Evolutionary conservation across 2,329 filamentous ascomycete species (phyloP).

Genomic region (Xylariaceae sp.): DNA sequence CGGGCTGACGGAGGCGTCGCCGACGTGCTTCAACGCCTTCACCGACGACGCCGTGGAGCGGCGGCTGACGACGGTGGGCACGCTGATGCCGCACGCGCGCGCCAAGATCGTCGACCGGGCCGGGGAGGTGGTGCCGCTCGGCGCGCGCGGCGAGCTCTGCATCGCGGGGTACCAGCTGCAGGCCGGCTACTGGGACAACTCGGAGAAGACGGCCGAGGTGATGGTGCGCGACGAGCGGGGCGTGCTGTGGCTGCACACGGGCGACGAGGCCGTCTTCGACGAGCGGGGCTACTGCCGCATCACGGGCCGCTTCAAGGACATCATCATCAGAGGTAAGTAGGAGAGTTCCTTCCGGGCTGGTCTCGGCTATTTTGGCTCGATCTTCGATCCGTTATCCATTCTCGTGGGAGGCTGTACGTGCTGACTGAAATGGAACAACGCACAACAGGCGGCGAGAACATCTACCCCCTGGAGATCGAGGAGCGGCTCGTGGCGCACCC

Average conservation of each 20-base stretch:
- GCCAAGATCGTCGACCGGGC: slow-evolving; percentile 71
- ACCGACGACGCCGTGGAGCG: slow-evolving; percentile 62
- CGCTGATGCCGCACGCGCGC: slow-evolving; percentile 64
- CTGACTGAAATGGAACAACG: too few relatives aligned
- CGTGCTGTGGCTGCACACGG: slow-evolving; percentile 57
- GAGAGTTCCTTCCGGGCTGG: too few relatives aligned
- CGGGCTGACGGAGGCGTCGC: slow-evolving; percentile 69
- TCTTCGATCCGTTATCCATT: too few relatives aligned
- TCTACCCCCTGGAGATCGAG: slow-evolving; percentile 69
- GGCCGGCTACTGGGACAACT: slow-evolving; percentile 60
- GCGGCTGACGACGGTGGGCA: slow-evolving; percentile 65
- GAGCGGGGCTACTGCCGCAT: slow-evolving; percentile 63
- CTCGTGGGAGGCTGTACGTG: too few relatives aligned
- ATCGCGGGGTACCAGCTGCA: slow-evolving; percentile 73
- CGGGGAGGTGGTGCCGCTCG: slow-evolving; percentile 59
- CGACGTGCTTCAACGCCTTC: slow-evolving; percentile 75
- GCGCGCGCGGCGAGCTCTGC: slow-evolving; percentile 64
- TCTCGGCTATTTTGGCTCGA: too few relatives aligned
- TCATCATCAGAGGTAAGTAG: slow-evolving; percentile 60
- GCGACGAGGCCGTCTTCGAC: slow-evolving; percentile 63
- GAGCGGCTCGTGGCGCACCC: slow-evolving; percentile 61
- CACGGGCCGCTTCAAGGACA: slow-evolving; percentile 71
- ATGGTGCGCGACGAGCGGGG: slow-evolving; percentile 47
- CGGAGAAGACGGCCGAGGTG: slow-evolving; percentile 60
- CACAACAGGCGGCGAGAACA: slow-evolving; percentile 60